These are phyloP conservation scores for Rhodotorula sp. DNA, from an alignment of 1,284 basidiomycete species.

Conservation along the genomic window DNA sequence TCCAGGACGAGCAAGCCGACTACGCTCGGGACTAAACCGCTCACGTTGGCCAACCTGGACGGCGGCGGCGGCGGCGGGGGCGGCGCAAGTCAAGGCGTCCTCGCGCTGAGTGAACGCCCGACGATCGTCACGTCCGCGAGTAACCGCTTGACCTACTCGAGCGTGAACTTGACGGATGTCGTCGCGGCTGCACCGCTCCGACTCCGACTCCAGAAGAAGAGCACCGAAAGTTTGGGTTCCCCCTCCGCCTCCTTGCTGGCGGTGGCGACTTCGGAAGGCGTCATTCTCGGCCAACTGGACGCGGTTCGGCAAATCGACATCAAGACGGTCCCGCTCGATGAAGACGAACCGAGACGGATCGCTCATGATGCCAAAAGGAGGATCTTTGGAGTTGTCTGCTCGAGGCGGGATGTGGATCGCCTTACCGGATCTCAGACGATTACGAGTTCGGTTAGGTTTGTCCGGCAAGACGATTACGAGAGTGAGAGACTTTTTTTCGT, in stretches of 20 bases:
- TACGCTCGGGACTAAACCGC: conserved; percentile 67
- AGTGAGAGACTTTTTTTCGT: conserved; percentile 16
- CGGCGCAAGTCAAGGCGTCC: conserved; percentile 24
- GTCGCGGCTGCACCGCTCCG: conserved; percentile 37
- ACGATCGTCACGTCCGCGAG: conserved; percentile 44
- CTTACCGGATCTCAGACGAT: conserved; percentile 24
- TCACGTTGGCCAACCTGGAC: conserved; percentile 55
- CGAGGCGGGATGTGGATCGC: conserved; percentile 39
- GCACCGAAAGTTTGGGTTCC: not conserved
- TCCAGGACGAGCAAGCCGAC: conserved; percentile 57
- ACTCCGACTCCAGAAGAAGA: not conserved
- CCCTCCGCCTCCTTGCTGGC: conserved; percentile 30
- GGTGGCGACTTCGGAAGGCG: conserved; percentile 34
- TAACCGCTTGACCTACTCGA: conserved; percentile 45
- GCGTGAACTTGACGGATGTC: conserved; percentile 44
- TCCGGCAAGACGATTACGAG: conserved; percentile 37
- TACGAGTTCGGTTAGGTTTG: conserved; percentile 29
- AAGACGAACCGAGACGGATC: conserved; percentile 48
- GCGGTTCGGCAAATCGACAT: conserved; percentile 46
- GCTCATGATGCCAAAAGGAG: conserved; percentile 33
- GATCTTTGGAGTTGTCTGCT: conserved; percentile 37
- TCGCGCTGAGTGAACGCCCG: conserved; percentile 46
- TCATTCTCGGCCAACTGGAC: conserved; percentile 45
- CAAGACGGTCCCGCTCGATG: conserved; percentile 46
- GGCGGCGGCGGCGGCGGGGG: conserved; percentile 14